These are phyloP conservation scores for Ascochyta pisi DNA, from an alignment of 2,329 filamentous ascomycete species.

Conservation along the genomic window DNA sequence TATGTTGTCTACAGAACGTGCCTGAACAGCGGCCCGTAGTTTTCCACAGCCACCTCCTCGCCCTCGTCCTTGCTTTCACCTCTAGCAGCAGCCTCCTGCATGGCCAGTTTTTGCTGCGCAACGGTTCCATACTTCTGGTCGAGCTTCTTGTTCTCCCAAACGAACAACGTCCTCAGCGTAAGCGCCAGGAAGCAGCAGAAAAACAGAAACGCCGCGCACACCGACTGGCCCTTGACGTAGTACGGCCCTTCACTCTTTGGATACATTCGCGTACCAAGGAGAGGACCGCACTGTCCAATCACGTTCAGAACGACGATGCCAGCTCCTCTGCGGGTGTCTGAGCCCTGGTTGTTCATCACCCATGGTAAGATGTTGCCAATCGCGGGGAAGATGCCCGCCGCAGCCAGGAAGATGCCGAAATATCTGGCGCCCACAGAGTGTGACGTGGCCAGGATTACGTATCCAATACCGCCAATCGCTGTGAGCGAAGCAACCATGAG, in stretches of 20 bases:
- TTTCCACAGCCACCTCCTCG: constrained; percentile 36
- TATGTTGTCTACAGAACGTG: constrained; percentile 35
- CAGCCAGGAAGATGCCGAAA: constrained; percentile 61
- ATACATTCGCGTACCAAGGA: constrained; percentile 47
- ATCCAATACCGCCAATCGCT: constrained; percentile 65
- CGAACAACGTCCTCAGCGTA: constrained; percentile 38
- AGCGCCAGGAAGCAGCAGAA: constrained; percentile 43
- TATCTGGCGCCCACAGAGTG: constrained; percentile 59
- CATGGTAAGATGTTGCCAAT: constrained; percentile 76
- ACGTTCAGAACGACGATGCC: constrained; percentile 72
- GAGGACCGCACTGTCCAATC: constrained; percentile 61
- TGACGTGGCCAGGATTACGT: constrained; percentile 68
- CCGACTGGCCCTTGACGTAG: constrained; percentile 45
- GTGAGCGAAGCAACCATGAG: constrained; percentile 65
- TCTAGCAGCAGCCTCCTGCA: constrained; percentile 24
- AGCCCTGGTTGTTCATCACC: constrained; percentile 73
- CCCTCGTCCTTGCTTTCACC: constrained; percentile 22
- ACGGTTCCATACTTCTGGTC: constrained; percentile 43
- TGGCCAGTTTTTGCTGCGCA: constrained; percentile 33
- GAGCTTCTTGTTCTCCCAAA: constrained; percentile 48
- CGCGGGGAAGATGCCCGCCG: constrained; percentile 69
- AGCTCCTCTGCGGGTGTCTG: constrained; percentile 70
- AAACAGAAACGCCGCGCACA: constrained; percentile 50
- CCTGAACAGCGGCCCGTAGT: constrained; percentile 44
- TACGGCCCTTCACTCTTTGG: constrained; percentile 40